A percentile compares a stretch with the other conserved stretches of the same genome.
These are phyloP conservation scores for Phialophora tarda DNA, from an alignment of 2,329 filamentous ascomycete species.

Conservation along the genomic window DNA sequence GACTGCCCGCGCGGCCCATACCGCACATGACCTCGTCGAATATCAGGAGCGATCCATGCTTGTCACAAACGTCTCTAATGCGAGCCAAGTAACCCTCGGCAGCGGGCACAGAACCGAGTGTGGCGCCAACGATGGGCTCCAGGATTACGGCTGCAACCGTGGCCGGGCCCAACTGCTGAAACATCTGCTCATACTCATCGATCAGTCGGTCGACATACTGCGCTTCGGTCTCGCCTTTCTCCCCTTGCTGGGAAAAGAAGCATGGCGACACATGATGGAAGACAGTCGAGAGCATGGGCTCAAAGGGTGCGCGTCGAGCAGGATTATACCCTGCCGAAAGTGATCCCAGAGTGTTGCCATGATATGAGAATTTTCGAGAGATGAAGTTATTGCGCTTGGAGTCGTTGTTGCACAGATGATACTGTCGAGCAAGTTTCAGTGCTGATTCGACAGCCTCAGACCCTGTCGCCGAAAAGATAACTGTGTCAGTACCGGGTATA, in stretches of 20 bases:
- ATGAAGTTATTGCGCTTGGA: constrained; percentile 49
- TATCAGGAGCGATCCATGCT: constrained; percentile 73
- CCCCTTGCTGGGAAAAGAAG: constrained; percentile 43
- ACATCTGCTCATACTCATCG: constrained; percentile 55
- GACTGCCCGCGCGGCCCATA: constrained; percentile 61
- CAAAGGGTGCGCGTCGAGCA: constrained; percentile 43
- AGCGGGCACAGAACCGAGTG: constrained; percentile 59
- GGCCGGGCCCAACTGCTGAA: constrained; percentile 52
- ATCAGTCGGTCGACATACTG: constrained; percentile 51
- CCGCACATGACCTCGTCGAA: constrained; percentile 68
- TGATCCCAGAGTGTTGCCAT: constrained; percentile 58
- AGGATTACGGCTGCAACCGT: constrained; percentile 57
- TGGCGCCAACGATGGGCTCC: constrained; percentile 56
- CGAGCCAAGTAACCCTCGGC: constrained; percentile 60
- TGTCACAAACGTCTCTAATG: constrained; percentile 59
- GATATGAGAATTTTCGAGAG: constrained; percentile 53
- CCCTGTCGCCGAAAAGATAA: too few relatives aligned
- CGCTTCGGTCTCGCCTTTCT: constrained; percentile 45
- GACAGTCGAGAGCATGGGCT: constrained; percentile 35
- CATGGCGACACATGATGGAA: constrained; percentile 39
- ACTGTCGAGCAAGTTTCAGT: constrained; percentile 57
- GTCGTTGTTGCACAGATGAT: constrained; percentile 50
- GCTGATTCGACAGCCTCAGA: constrained; percentile 56
- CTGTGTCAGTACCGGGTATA: too few relatives aligned
- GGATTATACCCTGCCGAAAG: constrained; percentile 49